Evolutionary conservation across 2,329 filamentous ascomycete genomes (phyloP), one percentile per base, ranked within the genome.

Genomic region (Emericellopsis cladophorae): DNA sequence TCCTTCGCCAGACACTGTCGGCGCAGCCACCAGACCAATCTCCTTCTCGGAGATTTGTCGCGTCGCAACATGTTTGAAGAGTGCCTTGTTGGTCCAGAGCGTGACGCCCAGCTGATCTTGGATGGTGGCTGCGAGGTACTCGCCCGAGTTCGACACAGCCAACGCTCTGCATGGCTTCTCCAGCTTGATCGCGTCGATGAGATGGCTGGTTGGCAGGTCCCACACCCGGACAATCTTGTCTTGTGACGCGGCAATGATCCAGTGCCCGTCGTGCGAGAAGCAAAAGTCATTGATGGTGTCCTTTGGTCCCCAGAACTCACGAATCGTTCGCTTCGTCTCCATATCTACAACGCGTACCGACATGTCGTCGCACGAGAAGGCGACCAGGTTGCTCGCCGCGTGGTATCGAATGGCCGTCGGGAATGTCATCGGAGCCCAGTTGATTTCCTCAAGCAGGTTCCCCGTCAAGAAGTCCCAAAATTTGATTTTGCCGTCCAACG

Each of bases 381-480:
- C 90, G 41, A 95, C 74, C 10, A 98, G 69, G 51, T 95, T 89
- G 51, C 81, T 95, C 3, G 79, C 74, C 4, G 81, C 70, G 54
- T 94, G 89, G 56, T 94, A 92, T 43, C 81, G 79, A 50, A 90
- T 79, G 14, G 75, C 79, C 1, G 78, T 84, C 40, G 94, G 80
- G 36, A 79, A 74, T 5, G 80, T 79, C 72, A 84, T 85, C 6
- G 60, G 59, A 36, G 81, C 76, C 83, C 88, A 94, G 57, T 89
- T 79, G 40, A 96, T 77, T 54, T 95, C 80, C 46, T 90, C 75
- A 10, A 84, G 56, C 3, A 96, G 70, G 36, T 77, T 74, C 7
- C 90, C 92, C 0, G 84, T 86, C n/a, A 79, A 61, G 47, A 98
- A 94, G 48, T 94, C 85, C 93, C 93, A 98, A 57, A 98, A 96